A percentile compares a stretch with the other conserved stretches of the same genome.
Conservation (phyloP, 306 rosid species). For the Glycine tomentella region DNA sequence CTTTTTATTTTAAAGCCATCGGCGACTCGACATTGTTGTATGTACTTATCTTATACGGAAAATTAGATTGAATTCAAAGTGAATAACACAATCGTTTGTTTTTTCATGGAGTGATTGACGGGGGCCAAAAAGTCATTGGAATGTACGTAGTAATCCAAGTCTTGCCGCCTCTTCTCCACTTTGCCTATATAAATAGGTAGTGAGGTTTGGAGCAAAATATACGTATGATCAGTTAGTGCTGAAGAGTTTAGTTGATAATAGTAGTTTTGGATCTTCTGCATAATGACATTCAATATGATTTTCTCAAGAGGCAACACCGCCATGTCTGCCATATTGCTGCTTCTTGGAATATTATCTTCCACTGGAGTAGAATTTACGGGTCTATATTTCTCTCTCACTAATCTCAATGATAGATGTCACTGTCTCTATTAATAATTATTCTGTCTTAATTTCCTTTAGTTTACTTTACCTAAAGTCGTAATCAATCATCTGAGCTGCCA, state of each 20-base stretch:
- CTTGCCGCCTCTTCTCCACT: background rate
- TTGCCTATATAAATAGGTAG: conserved; percentile 33
- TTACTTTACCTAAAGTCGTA: too few species aligned
- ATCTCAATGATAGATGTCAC: too few species aligned
- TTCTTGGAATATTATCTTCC: conserved; percentile 41
- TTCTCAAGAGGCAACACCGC: conserved; percentile 24
- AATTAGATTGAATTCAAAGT: background rate
- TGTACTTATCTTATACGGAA: background rate
- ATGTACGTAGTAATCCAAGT: conserved; percentile 1
- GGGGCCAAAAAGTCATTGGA: conserved; percentile 4
- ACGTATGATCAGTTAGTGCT: too few species aligned
- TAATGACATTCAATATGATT: background rate
- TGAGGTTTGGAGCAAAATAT: background rate
- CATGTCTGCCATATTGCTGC: conserved; percentile 39
- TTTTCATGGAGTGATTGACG: conserved; percentile 46
- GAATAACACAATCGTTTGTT: background rate
- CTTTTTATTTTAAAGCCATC: conserved; percentile 7
- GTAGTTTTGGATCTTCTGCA: too few species aligned
- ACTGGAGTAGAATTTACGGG: conserved; percentile 23
- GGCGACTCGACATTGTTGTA: background rate
- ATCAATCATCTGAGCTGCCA: too few species aligned
- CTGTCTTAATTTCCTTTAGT: too few species aligned
- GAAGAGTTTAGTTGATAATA: too few species aligned
- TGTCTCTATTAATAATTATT: too few species aligned
- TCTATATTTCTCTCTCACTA: background rate